Conservation (phyloP, 2,329 filamentous ascomycete species). For the Podosphaera leucotricha region DNA sequence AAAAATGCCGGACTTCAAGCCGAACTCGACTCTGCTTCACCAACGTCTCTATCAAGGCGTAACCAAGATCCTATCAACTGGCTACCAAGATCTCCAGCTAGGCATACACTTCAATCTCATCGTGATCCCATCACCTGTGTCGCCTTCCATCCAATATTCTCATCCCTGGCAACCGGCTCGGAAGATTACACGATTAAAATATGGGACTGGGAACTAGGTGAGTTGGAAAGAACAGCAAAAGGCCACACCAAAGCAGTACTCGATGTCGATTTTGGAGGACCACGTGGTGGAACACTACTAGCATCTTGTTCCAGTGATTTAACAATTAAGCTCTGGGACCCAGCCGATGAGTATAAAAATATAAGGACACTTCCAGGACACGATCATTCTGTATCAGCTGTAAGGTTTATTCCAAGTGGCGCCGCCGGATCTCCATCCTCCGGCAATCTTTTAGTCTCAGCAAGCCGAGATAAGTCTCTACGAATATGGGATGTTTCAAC, state of each 20-base stretch:
- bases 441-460: constrained; percentile 66
- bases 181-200: constrained; percentile 91
- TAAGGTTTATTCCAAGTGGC: constrained; percentile 70
- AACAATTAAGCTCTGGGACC: constrained; percentile 90
- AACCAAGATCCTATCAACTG: constrained; percentile 70
- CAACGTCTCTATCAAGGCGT: constrained; percentile 44
- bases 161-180: constrained; percentile 69
- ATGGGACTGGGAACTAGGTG: constrained; percentile 90
- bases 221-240: constrained; percentile 74
- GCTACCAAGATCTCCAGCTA: constrained; percentile 63
- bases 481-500: constrained; percentile 85
- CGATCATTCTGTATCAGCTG: constrained; percentile 73
- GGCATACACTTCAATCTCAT: constrained; percentile 67
- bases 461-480: constrained; percentile 64
- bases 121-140: constrained; percentile 62
- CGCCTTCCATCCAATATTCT: constrained; percentile 82
- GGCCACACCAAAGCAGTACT: constrained; percentile 75
- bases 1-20: constrained; percentile 48
- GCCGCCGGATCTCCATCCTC: constrained; percentile 56
- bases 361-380: constrained; percentile 77
- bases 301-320: constrained; percentile 52
- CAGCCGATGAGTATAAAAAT: constrained; percentile 81
- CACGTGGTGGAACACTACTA: constrained; percentile 53
- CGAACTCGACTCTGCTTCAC: constrained; percentile 68
- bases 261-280: constrained; percentile 77